These are phyloP conservation scores for Gossypium australe DNA, from an alignment of 345 rosid species.

Conservation along the genomic window DNA sequence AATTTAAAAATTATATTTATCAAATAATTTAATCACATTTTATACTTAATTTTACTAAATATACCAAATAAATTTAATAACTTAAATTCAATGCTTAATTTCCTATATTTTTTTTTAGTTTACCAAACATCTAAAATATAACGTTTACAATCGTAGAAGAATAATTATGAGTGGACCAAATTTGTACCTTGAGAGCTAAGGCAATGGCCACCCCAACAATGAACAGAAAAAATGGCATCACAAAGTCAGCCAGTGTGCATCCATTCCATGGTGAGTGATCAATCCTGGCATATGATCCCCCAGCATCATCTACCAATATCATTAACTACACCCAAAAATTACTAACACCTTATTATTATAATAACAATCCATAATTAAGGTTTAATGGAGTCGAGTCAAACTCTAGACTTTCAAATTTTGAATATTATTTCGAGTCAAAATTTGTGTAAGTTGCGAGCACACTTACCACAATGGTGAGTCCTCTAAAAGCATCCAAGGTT, in stretches of 20 bases:
- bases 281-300: slow-evolving; percentile 41
- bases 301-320: slow-evolving; percentile 62
- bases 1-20: too few species aligned
- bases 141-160: too few species aligned
- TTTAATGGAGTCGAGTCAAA: too few species aligned
- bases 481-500: slow-evolving; percentile 53
- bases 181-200: slow-evolving; percentile 52
- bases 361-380: too few species aligned
- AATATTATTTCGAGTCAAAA: background rate
- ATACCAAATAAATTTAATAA: too few species aligned
- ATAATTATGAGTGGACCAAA: too few species aligned
- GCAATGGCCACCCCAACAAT: slow-evolving; percentile 66
- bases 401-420: background rate
- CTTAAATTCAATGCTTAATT: too few species aligned
- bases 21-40: too few species aligned
- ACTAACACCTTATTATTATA: too few species aligned
- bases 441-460: background rate
- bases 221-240: slow-evolving; percentile 72
- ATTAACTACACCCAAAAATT: slow-evolving; percentile 32
- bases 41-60: too few species aligned
- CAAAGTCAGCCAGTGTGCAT: slow-evolving; percentile 59
- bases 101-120: too few species aligned
- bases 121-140: too few species aligned
- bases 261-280: slow-evolving; percentile 77
- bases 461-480: slow-evolving; percentile 51